Evolutionary conservation across 805 yeast species (phyloP), one percentile per base, ranked within the genome.

Genomic region (Diddensiella caesifluorescens): DNA sequence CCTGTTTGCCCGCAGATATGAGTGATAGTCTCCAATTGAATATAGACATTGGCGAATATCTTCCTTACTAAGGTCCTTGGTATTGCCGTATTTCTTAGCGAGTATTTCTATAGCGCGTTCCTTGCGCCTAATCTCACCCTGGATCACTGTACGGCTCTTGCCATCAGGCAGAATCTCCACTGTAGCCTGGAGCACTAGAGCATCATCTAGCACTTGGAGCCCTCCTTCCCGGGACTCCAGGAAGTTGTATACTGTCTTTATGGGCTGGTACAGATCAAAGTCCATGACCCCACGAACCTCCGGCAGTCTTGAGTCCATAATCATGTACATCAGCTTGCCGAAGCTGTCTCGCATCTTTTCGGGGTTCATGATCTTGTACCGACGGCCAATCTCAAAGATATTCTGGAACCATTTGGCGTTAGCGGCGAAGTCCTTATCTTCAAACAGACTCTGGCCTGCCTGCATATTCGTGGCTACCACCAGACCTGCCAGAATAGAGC

Each of bases 321-420:
- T 78, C 83, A 83, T 84, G 60, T 83, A 83, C 64, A 84, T 80
- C 44, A 84, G 64, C 54, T 83, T 83, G 35, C 94, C 94, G 59
- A 78, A 84, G 3, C 79, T 79, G 53, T 80, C 84, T 47, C 88
- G 71, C 84, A 84, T 79, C 52, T 77, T 71, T 51, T 83, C 88
- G 0, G 94, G 94, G 54, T 83, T 83, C 88, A 83, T 80, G 52
- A 84, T 79, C 57, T 83, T 83, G 63, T 83, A 83, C 33, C 92
- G 69, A 53, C 92, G 69, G 19, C 92, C 92, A 46, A 83, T 76
- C 61, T 83, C 92, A 58, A 83, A 83, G 5, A 83, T 66, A 31
- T 62, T 63, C 55, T 83, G 71, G 59, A 77, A 83, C 88, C 89
- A 84, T 25, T 74, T 77, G 3, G 83, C 79, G 57, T 83, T 80